A percentile compares a stretch with the other conserved stretches of the same genome.
These are phyloP conservation scores for Bocquillonia castaneifolia DNA, from an alignment of 441 rosid genomes.

Conservation along the genomic window DNA sequence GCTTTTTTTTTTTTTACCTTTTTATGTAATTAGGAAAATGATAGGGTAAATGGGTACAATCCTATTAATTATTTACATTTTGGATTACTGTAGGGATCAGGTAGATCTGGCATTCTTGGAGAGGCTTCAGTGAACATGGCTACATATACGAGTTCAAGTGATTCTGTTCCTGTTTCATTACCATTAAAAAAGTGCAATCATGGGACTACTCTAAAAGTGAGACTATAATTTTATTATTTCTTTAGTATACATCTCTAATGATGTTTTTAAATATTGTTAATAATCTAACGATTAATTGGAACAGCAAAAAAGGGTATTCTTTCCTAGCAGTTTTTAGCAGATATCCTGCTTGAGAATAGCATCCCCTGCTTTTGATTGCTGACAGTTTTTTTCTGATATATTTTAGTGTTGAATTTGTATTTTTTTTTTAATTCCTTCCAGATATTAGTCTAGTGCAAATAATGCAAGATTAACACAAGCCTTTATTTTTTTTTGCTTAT, in stretches of 20 bases:
- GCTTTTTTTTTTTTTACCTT: not conserved
- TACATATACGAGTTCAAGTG: conserved; percentile 36
- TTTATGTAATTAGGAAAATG: not conserved
- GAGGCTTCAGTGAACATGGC: conserved; percentile 46
- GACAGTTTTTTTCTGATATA: too few relatives aligned
- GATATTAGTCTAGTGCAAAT: too few relatives aligned
- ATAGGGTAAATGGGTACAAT: not conserved
- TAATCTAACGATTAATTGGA: not conserved
- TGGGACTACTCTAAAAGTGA: conserved; percentile 52
- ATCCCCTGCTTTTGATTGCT: too few relatives aligned
- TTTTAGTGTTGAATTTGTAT: too few relatives aligned
- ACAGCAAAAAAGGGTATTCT: too few relatives aligned
- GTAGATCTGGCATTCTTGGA: conserved; percentile 58
- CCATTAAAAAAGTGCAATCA: conserved; percentile 49
- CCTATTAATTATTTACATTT: not conserved
- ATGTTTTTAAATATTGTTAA: not conserved
- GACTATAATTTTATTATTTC: conserved; percentile 12
- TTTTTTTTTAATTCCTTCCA: too few relatives aligned
- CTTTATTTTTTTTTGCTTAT: conserved; percentile 1
- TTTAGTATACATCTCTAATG: not conserved
- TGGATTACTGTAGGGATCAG: conserved; percentile 38
- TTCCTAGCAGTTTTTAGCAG: too few relatives aligned
- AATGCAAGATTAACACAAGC: not conserved
- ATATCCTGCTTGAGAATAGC: too few relatives aligned
- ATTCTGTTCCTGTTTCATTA: conserved; percentile 37